A percentile compares a stretch with the other conserved stretches of the same genome.
Evolutionary conservation across 2,329 filamentous ascomycete species (phyloP).

Genomic region (Chaetomium strumarium): DNA sequence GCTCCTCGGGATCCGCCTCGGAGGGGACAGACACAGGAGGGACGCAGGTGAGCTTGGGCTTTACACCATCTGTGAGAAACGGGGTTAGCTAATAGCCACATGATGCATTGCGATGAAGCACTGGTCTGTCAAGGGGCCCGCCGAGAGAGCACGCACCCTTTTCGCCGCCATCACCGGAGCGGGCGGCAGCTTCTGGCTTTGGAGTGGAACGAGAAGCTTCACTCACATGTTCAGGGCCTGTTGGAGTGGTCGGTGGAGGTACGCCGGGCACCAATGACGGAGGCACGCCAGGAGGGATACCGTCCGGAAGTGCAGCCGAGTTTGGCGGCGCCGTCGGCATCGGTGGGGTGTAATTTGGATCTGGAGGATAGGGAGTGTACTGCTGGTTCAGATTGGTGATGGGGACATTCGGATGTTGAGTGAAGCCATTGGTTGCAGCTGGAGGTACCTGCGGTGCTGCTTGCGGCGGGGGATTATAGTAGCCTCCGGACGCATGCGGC

Average conservation of each 20-base stretch:
- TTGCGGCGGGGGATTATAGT: constrained; percentile 29
- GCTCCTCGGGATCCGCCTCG: constrained; percentile 12
- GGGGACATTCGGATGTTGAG: constrained; percentile 34
- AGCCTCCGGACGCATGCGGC: constrained; percentile 47
- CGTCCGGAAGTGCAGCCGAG: constrained; percentile 21
- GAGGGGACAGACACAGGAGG: constrained; percentile 1
- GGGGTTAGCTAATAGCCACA: constrained; percentile 1
- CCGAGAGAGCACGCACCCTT: constrained; percentile 27
- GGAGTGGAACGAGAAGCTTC: constrained; percentile 23
- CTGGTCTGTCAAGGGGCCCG: constrained; percentile 7
- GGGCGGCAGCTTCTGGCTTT: constrained; percentile 18
- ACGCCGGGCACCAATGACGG: neutral
- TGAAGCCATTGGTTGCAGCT: constrained; percentile 27
- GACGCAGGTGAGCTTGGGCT: neutral
- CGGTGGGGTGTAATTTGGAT: constrained; percentile 31
- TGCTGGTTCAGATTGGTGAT: constrained; percentile 30
- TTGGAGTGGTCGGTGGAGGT: constrained; percentile 18
- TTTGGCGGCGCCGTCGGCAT: constrained; percentile 31
- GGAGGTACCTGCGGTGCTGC: constrained; percentile 11
- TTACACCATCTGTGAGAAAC: constrained; percentile 22
- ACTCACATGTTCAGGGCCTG: constrained; percentile 29
- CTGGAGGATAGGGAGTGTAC: constrained; percentile 29
- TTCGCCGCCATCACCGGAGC: constrained; percentile 17
- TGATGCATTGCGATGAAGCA: neutral
- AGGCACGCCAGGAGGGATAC: constrained; percentile 5